These are phyloP conservation scores for Irpex sp. DNA, from an alignment of 1,284 basidiomycete genomes.

Conservation along the genomic window DNA sequence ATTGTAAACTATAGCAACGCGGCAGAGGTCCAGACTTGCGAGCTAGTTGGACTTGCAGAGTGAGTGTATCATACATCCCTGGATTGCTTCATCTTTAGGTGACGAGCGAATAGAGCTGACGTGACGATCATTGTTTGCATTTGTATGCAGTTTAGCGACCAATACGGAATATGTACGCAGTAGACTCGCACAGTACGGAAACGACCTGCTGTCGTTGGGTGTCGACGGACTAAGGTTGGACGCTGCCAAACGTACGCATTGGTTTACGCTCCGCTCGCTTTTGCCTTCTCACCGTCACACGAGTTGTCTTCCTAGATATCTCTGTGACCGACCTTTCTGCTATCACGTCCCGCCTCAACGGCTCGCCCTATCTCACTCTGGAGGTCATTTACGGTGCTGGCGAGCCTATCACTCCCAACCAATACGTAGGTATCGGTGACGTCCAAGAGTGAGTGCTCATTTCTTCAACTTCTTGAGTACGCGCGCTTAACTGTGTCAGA, in stretches of 20 bases:
- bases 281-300: neutral
- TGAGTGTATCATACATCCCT: constrained; percentile 25
- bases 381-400: constrained; percentile 53
- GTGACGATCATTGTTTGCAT: neutral
- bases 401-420: constrained; percentile 50
- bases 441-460: constrained; percentile 53
- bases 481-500: constrained; percentile 26
- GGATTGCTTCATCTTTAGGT: neutral
- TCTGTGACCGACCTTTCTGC: constrained; percentile 47
- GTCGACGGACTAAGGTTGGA: constrained; percentile 65
- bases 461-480: too few species aligned
- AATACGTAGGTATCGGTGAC: constrained; percentile 57
- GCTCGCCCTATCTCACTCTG: constrained; percentile 51
- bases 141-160: constrained; percentile 46
- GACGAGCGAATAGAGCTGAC: neutral
- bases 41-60: constrained; percentile 57
- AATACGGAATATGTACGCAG: constrained; percentile 56
- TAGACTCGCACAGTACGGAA: constrained; percentile 51
- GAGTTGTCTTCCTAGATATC: constrained; percentile 40
- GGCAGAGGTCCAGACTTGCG: constrained; percentile 56
- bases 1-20: constrained; percentile 54
- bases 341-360: constrained; percentile 43
- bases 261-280: neutral
- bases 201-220: constrained; percentile 59
- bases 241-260: constrained; percentile 55